Evolutionary conservation across 2,329 filamentous ascomycete species (phyloP).

Genomic region (Cyphellophora europaea): DNA sequence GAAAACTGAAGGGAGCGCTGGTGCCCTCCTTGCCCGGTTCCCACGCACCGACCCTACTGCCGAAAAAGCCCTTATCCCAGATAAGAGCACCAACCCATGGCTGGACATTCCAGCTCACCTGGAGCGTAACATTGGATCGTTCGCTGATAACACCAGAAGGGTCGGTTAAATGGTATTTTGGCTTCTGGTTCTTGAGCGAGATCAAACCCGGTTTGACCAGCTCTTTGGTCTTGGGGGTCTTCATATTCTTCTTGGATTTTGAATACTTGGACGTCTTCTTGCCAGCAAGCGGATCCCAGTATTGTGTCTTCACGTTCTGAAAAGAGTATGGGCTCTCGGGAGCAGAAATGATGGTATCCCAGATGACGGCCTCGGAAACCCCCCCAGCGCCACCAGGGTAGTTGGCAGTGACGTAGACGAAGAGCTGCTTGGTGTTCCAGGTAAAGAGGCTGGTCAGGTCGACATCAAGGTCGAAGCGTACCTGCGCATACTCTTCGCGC

Average conservation of each 20-base stretch:
- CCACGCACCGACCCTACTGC: constrained; percentile 38
- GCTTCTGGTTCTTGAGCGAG: constrained; percentile 70
- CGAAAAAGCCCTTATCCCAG: constrained; percentile 54
- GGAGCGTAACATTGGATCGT: constrained; percentile 63
- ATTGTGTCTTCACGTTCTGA: constrained; percentile 26
- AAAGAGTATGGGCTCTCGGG: constrained; percentile 35
- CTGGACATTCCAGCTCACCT: constrained; percentile 92
- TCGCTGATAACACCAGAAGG: constrained; percentile 69
- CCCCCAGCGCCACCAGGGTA: constrained; percentile 35
- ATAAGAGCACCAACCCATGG: constrained; percentile 86
- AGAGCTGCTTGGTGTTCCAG: constrained; percentile 99
- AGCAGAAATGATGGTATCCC: constrained; percentile 87
- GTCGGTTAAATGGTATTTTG: constrained; percentile 96
- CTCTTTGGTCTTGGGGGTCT: constrained; percentile 9
- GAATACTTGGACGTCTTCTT: constrained; percentile 18
- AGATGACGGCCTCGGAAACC: constrained; percentile 72
- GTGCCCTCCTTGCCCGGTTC: constrained; percentile 40
- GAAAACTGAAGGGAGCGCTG: constrained; percentile 46
- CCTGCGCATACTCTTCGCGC: constrained; percentile 90
- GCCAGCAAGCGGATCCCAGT: constrained; percentile 18
- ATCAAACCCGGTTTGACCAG: constrained; percentile 50
- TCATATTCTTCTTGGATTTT: constrained; percentile 18
- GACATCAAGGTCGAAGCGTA: constrained; percentile 86
- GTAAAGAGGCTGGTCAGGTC: constrained; percentile 90
- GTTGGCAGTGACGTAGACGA: constrained; percentile 85